These are phyloP conservation scores for Lachnellula cervina DNA, from an alignment of 2,329 filamentous ascomycete species.

Conservation along the genomic window DNA sequence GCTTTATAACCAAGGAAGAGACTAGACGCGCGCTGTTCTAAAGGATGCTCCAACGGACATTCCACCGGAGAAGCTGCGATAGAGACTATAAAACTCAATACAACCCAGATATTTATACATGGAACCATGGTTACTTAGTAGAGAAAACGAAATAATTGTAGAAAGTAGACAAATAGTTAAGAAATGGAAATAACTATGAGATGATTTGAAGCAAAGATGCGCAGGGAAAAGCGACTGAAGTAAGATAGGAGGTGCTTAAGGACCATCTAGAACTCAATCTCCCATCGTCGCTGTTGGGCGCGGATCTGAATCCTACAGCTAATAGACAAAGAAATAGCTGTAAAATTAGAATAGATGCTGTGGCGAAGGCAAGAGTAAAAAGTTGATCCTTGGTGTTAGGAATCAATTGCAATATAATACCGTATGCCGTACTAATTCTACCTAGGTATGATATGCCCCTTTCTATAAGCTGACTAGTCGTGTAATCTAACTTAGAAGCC, in stretches of 20 bases:
- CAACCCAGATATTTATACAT: background rate
- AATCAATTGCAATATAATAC: background rate
- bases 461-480: too few relatives aligned
- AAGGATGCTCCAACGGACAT: background rate
- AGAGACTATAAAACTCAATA: slow-evolving; percentile 1
- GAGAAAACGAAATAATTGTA: background rate
- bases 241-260: background rate
- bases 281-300: too few relatives aligned
- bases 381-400: background rate
- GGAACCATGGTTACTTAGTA: background rate
- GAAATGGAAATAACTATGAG: background rate
- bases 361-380: background rate
- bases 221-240: background rate
- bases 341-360: background rate
- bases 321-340: background rate
- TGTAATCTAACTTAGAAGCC: background rate
- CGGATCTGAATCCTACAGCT: too few relatives aligned
- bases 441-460: background rate
- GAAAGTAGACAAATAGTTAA: background rate
- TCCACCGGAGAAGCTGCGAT: background rate
- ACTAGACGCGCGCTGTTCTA: background rate
- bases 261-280: too few relatives aligned
- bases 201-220: background rate
- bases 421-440: background rate
- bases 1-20: slow-evolving; percentile 2